Evolutionary conservation across 441 rosid genomes (phyloP).

Genomic region (Pelargonium cotyledonis): DNA sequence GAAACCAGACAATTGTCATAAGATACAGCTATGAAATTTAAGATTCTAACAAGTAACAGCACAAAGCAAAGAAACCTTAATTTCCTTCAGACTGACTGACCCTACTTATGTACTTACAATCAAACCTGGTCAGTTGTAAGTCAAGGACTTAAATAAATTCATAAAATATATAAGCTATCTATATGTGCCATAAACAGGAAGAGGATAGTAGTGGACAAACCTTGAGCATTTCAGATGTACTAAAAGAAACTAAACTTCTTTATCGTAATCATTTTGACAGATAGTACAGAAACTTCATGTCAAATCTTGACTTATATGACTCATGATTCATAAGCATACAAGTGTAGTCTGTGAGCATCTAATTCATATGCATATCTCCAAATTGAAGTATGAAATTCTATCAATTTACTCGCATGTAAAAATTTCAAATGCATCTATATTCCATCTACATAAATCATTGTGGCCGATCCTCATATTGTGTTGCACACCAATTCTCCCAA

Average conservation of each 20-base stretch:
- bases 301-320: neutral
- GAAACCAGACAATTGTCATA: neutral
- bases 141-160: too few relatives aligned
- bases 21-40: neutral
- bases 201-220: too few relatives aligned
- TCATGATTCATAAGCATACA: neutral
- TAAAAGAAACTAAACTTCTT: neutral
- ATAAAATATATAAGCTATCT: too few relatives aligned
- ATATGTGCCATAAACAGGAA: too few relatives aligned
- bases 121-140: too few relatives aligned
- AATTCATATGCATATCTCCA: neutral
- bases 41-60: neutral
- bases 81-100: neutral
- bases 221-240: too few relatives aligned
- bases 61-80: neutral
- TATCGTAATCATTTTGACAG: neutral
- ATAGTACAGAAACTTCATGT: conserved; percentile 2
- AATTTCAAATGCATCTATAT: too few relatives aligned
- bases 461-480: neutral
- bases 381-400: neutral
- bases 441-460: too few relatives aligned
- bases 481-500: neutral
- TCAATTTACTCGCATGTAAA: neutral
- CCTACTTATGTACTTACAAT: neutral
- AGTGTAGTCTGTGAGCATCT: neutral